Conservation (phyloP, 805 yeast species). For the Pichia cephalocereana region DNA sequence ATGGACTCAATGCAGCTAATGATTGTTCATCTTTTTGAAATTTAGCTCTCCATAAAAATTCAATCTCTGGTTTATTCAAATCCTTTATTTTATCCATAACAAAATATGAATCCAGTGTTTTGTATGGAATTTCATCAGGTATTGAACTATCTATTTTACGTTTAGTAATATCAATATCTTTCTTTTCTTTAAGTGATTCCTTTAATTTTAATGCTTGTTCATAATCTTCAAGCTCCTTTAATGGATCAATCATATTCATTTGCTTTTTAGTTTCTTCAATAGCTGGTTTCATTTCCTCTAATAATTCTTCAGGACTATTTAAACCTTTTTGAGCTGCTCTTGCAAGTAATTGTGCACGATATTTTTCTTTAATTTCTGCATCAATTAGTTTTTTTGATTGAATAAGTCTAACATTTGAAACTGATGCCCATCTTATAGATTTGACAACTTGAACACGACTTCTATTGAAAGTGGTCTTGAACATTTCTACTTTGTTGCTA, state of each 20-base stretch:
- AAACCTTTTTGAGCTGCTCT: slow-evolving; percentile 36
- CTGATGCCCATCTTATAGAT: slow-evolving; percentile 14
- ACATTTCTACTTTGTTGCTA: neutral
- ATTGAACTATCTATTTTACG: slow-evolving; percentile 29
- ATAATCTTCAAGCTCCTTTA: slow-evolving; percentile 51
- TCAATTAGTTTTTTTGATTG: slow-evolving; percentile 22
- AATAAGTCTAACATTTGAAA: slow-evolving; percentile 20
- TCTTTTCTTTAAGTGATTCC: slow-evolving; percentile 15
- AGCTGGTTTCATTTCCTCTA: slow-evolving; percentile 50
- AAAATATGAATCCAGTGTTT: slow-evolving; percentile 61
- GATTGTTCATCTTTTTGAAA: slow-evolving; percentile 53
- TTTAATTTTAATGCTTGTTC: slow-evolving; percentile 19
- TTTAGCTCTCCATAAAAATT: slow-evolving; percentile 82
- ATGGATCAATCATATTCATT: slow-evolving; percentile 57
- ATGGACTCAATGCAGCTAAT: slow-evolving; percentile 56
- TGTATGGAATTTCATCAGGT: slow-evolving; percentile 40
- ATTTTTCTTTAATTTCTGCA: slow-evolving; percentile 28
- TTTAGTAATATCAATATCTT: slow-evolving; percentile 10
- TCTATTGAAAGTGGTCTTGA: neutral
- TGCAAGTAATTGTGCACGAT: slow-evolving; percentile 32
- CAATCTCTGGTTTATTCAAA: slow-evolving; percentile 56
- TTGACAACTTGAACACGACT: neutral
- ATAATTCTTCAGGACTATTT: slow-evolving; percentile 46
- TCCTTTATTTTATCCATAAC: slow-evolving; percentile 55
- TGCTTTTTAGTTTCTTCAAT: slow-evolving; percentile 48